Evolutionary conservation across 148 eudicot genomes (phyloP).

Genomic region (Chenopodium quinoa): DNA sequence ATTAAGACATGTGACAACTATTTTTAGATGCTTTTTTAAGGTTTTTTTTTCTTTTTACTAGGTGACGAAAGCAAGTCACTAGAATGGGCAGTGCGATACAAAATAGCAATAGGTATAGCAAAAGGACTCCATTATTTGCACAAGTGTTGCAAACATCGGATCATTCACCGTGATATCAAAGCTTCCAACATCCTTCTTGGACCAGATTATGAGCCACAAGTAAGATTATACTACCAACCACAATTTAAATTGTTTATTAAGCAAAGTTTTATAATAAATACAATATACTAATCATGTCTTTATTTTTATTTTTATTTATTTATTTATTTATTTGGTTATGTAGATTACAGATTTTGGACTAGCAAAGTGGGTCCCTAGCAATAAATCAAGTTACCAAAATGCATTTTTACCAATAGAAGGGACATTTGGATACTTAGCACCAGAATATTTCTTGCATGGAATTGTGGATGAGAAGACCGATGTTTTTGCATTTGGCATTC

Average conservation of each 20-base stretch:
- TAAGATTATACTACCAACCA: slow-evolving; percentile 3
- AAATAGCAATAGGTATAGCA: slow-evolving; percentile 54
- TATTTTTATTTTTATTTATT: too few species aligned
- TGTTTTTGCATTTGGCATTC: slow-evolving; percentile 86
- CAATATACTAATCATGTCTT: neutral
- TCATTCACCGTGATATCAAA: slow-evolving; percentile 82
- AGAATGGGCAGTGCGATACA: slow-evolving; percentile 66
- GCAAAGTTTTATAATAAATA: neutral
- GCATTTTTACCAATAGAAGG: slow-evolving; percentile 57
- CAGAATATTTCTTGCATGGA: slow-evolving; percentile 98
- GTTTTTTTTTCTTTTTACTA: neutral
- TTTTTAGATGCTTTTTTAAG: too few species aligned
- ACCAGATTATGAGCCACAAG: slow-evolving; percentile 43
- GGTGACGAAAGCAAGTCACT: slow-evolving; percentile 31
- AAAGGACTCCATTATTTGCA: slow-evolving; percentile 67
- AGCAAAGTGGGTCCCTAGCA: slow-evolving; percentile 38
- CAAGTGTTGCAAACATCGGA: slow-evolving; percentile 70
- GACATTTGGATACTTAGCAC: slow-evolving; percentile 93
- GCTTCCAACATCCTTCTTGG: slow-evolving; percentile 85
- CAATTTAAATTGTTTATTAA: neutral
- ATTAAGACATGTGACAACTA: too few species aligned
- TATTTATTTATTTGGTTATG: too few species aligned
- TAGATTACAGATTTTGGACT: slow-evolving; percentile 42
- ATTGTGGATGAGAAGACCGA: slow-evolving; percentile 88
- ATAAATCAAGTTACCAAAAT: slow-evolving; percentile 11